Base-by-base conservation (phyloP, 2,329 filamentous ascomycete genomes). In the Tolypocladium guangdongense region DNA sequence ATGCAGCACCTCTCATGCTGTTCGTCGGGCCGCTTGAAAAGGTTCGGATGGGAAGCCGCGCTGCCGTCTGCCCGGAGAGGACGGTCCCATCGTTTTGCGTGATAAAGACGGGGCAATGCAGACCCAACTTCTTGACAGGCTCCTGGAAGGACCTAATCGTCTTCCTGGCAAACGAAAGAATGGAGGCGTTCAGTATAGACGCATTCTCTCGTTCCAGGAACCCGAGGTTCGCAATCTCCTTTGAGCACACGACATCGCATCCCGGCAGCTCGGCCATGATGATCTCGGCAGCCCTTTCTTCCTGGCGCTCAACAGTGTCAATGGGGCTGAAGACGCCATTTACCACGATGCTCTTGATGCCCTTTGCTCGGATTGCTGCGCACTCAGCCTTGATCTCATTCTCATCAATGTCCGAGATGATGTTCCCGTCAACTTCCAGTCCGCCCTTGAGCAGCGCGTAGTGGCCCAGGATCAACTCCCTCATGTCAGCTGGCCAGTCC, bases 1-100 rank as follows among this genome's bases (percentile, higher is more conserved):
- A 84, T 0, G 82, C 83, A 2, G 82, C 82, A 1, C 82, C 81
- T 51, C 77, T 75, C 71, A 83, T 81, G 53, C 78, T 82, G 61
- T 86, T 86, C 0, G 82, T 84, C 2, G 82, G 79, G 0, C 82
- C 82, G 39, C 77, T 81, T 0, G 79, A 80, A 58, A 86, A 85
- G 0, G 80, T 84, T 49, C 77, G 69, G 49, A 85, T 82, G 0
- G 83, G 83, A 27, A 82, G 66, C 18, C 72, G 68, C 0, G 79
- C 74, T 1, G 82, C 82, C 52, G 73, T 69, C 3, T 73, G 71
- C 0, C 75, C 78, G 7, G 77, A 74, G 7, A 82, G 66, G 3
- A 86, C 70, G 0, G 81, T 84, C 1, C 83, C 82, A 57, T 85
- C 82, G 49, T 86, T 86, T 58, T 84, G 77, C 0, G 81, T 82